phyloP scores from a whole-genome alignment of 1,139 yeast species.

The Hyphopichia burtonii region DNA sequence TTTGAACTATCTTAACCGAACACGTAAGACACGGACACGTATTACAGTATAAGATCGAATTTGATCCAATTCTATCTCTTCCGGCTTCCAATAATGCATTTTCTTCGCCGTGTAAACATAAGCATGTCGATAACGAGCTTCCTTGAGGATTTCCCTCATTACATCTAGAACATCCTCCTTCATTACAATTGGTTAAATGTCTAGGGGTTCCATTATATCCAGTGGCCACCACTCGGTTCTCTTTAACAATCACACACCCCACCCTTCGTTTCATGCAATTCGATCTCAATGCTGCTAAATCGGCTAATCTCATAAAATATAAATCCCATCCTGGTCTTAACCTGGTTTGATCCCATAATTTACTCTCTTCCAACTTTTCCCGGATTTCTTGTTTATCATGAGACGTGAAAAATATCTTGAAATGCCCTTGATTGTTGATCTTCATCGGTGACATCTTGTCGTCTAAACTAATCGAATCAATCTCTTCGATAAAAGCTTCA shows the following conservation, averaged over 20 bases:
- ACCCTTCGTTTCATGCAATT: constrained; percentile 97
- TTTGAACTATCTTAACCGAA: constrained; percentile 89
- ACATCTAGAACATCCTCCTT: constrained; percentile 93
- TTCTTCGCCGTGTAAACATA: constrained; percentile 96
- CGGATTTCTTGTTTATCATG: constrained; percentile 47
- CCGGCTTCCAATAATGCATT: constrained; percentile 95
- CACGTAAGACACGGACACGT: constrained; percentile 98
- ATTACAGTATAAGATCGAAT: constrained; percentile 84
- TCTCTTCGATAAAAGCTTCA: constrained; percentile 36
- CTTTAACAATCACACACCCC: constrained; percentile 91
- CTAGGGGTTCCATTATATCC: constrained; percentile 98
- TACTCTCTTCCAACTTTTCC: constrained; percentile 39
- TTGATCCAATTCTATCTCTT: constrained; percentile 63
- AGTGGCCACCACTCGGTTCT: constrained; percentile 85
- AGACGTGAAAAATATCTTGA: constrained; percentile 63
- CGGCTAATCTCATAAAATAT: constrained; percentile 90
- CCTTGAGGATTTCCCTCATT: constrained; percentile 66
- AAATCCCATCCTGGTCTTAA: constrained; percentile 95
- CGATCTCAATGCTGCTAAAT: constrained; percentile 85
- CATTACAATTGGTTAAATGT: constrained; percentile 81
- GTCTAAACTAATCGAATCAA: constrained; percentile 46
- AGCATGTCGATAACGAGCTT: constrained; percentile 67
- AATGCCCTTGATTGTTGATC: constrained; percentile 55
- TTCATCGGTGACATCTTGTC: constrained; percentile 40
- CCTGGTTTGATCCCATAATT: constrained; percentile 54